Percentiles rank a stretch among this genome's conserved stretches.
Conservation (phyloP, 106 monocot genomes). For the Dendrobium chrysotoxum region DNA sequence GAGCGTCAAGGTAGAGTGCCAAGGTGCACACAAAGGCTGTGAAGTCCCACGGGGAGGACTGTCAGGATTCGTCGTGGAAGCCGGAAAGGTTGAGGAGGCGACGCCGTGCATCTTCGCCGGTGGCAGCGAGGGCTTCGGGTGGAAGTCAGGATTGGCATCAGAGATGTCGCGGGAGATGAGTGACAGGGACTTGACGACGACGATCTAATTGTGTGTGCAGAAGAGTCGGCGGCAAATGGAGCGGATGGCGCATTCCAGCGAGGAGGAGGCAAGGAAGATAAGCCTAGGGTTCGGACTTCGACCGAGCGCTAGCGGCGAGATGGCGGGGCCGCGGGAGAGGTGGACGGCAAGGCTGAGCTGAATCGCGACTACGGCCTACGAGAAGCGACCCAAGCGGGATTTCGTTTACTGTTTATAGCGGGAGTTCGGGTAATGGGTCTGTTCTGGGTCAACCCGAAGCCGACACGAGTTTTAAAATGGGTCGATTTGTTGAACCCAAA, state of each 20-base stretch:
- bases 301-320: too few relatives aligned
- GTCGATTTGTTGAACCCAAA: too few relatives aligned
- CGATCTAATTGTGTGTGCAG: slow-evolving; percentile 47
- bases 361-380: too few relatives aligned
- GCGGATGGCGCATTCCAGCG: slow-evolving; percentile 15
- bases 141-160: slow-evolving; percentile 33
- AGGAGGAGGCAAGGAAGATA: slow-evolving; percentile 31
- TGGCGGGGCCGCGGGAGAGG: too few relatives aligned
- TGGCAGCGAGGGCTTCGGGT: slow-evolving; percentile 22
- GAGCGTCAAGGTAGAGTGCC: slow-evolving; percentile 50
- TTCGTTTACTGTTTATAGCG: too few relatives aligned
- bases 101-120: slow-evolving; percentile 9
- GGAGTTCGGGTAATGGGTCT: too few relatives aligned
- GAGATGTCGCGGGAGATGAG: slow-evolving; percentile 23
- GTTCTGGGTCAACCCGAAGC: too few relatives aligned
- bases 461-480: too few relatives aligned
- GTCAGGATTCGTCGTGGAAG: slow-evolving; percentile 26
- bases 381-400: too few relatives aligned
- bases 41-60: slow-evolving; percentile 46
- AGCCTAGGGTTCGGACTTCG: too few relatives aligned
- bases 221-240: slow-evolving; percentile 44
- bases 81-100: slow-evolving; percentile 43
- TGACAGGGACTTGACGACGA: slow-evolving; percentile 61
- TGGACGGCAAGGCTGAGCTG: too few relatives aligned
- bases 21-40: slow-evolving; percentile 54